Evolutionary conservation across 2,329 filamentous ascomycete species (phyloP), one percentile per base, ranked within the genome.

Genomic region (Penicillium sp.): DNA sequence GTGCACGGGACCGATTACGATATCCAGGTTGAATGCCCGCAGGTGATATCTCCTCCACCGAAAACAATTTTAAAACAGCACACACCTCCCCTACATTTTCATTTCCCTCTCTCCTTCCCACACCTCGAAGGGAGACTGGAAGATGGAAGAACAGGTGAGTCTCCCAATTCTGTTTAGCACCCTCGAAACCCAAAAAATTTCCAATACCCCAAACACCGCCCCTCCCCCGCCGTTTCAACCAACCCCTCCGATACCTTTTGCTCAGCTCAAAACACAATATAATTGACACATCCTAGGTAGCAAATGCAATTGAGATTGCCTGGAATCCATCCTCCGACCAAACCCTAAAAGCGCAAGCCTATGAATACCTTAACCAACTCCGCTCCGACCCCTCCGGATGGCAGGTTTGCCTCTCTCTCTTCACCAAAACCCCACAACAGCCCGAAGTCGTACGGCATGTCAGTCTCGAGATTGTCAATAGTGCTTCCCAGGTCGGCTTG

Each of bases 261-360:
- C 55, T 59, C 57, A 36, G 21, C 39, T 43, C 17, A 45, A 45
- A 12, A 45, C 27, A 42, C 51, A 57, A 58, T 49, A 58, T 57
- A 29, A 61, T 59, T 70, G 61, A 70, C 63, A 63, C 47, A 27
- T 57, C 12, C 52, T 57, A 97, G 91, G 88, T 97, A 76, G 90
- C 94, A 79, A 93, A 91, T 80, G 94, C 94, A 77, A 94, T 97
- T 79, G 87, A 94, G 77, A 96, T 97, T 79, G 91, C 91, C 77
- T 94, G 88, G 81, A 88, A 93, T 77, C 90, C 91, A 59, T 79
- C 83, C 69, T 89, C 91, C 68, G 86, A 93, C 76, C 86, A 85
- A 70, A 78, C 81, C 65, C 82, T 96, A 71, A 92, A 93, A 78
- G 78, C 80, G 60, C 92, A 96, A 80, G 93, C 93, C 55, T 79